Evolutionary conservation across 495 filamentous ascomycete genomes (phyloP), one percentile per base, ranked within the genome.

Genomic region (Neurospora tetraspora): DNA sequence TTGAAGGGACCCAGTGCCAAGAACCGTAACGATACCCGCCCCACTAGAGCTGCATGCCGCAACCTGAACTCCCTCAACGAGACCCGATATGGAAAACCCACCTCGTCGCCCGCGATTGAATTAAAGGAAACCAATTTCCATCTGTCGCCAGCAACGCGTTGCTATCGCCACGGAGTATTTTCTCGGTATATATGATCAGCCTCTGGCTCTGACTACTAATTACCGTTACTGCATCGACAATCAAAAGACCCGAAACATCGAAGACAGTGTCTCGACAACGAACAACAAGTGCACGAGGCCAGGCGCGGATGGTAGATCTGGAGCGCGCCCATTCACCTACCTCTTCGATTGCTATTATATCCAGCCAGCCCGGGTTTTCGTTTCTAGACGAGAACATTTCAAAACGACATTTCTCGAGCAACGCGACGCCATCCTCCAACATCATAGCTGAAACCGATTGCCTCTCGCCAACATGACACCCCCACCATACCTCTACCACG

Each of bases 401-500:
- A 18, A 1, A 9, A 4, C 53, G 6, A 11, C 69, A 34, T 31
- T 43, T 31, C 20, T 34, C 3, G 39, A 70, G 69, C 23, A 10
- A 31, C 39, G 4, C 20, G 39, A 12, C 39, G 31, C 34, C 39
- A 31, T 34, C 1, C n/a, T 42, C 71, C 71, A 16, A 74, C 70
- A 23, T 45, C 76, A 2, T 73, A 31, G 20, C 47, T 31, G 23
- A 34, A 16, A 16, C 14, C 27, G 23, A 61, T 27, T 2, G 23
- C 18, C 71, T 77, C 11, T 72, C 76, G 68, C 65, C 45, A 75
- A 43, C 59, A 86, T 86, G 84, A 76, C 84, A 69, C 79, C 82
- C 12, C 81, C 85, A 16, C 78, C 79, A 42, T 73, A 82, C 70
- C 87, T 94, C 70, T 90, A 92, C 82, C 89, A 90, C 80, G 87